phyloP scores from a whole-genome alignment of 768 basidiomycete species.

The Podaxis sp. region DNA sequence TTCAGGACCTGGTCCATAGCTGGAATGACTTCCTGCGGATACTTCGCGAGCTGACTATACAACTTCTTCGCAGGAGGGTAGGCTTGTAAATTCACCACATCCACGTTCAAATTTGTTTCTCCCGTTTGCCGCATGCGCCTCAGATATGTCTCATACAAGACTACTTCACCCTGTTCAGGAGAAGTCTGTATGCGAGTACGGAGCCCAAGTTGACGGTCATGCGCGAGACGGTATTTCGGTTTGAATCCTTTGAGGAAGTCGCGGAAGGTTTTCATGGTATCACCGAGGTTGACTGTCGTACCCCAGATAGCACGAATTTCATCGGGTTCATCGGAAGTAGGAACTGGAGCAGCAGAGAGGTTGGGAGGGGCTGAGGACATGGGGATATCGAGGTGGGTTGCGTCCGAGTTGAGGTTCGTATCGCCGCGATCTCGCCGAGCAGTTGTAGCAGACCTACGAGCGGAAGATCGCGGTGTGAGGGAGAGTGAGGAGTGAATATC shows the following conservation, averaged over 20 bases:
- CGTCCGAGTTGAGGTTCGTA: conserved; percentile 55
- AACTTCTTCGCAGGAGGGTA: conserved; percentile 85
- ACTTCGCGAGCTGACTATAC: conserved; percentile 79
- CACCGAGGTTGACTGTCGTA: conserved; percentile 87
- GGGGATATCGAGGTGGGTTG: conserved; percentile 51
- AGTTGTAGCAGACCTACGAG: conserved; percentile 33
- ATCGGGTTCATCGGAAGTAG: conserved; percentile 64
- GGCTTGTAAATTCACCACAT: conserved; percentile 78
- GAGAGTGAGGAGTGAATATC: conserved; percentile 86
- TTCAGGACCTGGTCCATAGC: conserved; percentile 96
- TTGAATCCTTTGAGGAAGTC: conserved; percentile 93
- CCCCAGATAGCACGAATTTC: conserved; percentile 96
- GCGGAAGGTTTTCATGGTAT: conserved; percentile 88
- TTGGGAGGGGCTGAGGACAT: conserved; percentile 46
- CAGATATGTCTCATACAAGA: conserved; percentile 78
- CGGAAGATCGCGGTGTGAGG: conserved; percentile 43
- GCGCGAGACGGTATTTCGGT: conserved; percentile 73
- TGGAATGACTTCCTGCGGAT: conserved; percentile 96
- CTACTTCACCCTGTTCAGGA: conserved; percentile 62
- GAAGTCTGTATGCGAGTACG: conserved; percentile 45
- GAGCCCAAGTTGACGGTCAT: conserved; percentile 63
- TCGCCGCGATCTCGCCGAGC: conserved; percentile 22
- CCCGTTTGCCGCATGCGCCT: conserved; percentile 86
- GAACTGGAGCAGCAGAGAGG: conserved; percentile 57
- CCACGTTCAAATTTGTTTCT: conserved; percentile 91